Evolutionary conservation across 2,329 filamentous ascomycete species (phyloP).

Genomic region (Septoria linicola): DNA sequence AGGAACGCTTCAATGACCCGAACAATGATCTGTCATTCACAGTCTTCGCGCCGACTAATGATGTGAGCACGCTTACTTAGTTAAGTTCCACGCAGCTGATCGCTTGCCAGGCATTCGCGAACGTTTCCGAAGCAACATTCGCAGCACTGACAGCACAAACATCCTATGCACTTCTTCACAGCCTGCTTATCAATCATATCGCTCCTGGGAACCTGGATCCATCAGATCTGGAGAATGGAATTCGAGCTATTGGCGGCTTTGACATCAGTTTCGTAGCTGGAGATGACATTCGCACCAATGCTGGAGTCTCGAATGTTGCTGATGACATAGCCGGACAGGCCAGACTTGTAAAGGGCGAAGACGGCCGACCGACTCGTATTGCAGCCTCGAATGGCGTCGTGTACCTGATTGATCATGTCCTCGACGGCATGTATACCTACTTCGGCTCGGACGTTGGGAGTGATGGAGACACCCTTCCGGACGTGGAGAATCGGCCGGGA

Average conservation of each 20-base stretch:
- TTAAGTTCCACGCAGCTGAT: no score
- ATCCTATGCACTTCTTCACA: slow-evolving; percentile 17
- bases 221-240: not conserved
- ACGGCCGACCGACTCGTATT: not conserved
- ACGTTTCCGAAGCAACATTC: slow-evolving; percentile 9
- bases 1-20: slow-evolving; percentile 24
- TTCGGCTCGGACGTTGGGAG: slow-evolving; percentile 13
- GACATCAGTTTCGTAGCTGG: slow-evolving; percentile 8
- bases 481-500: slow-evolving; percentile 4
- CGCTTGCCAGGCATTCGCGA: slow-evolving; percentile 13
- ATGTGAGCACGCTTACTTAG: slow-evolving; percentile 11
- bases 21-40: slow-evolving; percentile 14
- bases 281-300: slow-evolving; percentile 18
- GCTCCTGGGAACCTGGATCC: slow-evolving; percentile 9
- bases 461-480: not conserved
- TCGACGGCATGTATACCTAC: slow-evolving; percentile 19
- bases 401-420: slow-evolving; percentile 17
- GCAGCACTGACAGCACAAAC: slow-evolving; percentile 7
- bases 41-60: slow-evolving; percentile 21
- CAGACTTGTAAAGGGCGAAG: slow-evolving; percentile 8
- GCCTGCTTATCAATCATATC: slow-evolving; percentile 20
- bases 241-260: slow-evolving; percentile 16
- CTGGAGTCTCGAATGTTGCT: not conserved
- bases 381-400: slow-evolving; percentile 21
- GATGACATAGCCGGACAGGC: slow-evolving; percentile 7